phyloP scores from a whole-genome alignment of 1,139 yeast genomes.

The Ogataea hybrid region DNA sequence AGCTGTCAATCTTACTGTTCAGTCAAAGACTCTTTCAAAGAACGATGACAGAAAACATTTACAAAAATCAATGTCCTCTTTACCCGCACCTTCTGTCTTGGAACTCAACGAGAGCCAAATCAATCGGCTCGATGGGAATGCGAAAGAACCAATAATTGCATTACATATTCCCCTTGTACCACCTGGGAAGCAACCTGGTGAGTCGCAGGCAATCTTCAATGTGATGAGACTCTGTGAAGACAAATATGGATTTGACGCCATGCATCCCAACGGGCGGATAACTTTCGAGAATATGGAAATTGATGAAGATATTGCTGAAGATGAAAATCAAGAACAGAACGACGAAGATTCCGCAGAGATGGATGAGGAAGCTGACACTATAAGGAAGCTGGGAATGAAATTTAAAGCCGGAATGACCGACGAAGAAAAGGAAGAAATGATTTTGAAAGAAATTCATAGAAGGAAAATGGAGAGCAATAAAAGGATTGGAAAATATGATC shows the following conservation, averaged over 20 bases:
- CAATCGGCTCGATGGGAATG: not conserved
- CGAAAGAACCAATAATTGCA: constrained; percentile 46
- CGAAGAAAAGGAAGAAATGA: constrained; percentile 29
- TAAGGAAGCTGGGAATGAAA: constrained; percentile 27
- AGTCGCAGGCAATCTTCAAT: constrained; percentile 73
- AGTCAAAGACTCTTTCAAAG: not conserved
- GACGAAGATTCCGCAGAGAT: constrained; percentile 30
- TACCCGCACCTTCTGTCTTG: constrained; percentile 20
- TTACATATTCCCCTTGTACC: constrained; percentile 61
- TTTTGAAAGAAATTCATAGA: constrained; percentile 39
- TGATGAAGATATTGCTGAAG: constrained; percentile 41
- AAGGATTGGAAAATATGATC: constrained; percentile 85
- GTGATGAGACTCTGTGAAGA: constrained; percentile 80
- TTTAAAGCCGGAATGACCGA: constrained; percentile 32
- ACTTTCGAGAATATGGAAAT: constrained; percentile 60
- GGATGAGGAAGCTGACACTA: constrained; percentile 26
- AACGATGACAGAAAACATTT: constrained; percentile 1
- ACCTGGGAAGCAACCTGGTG: constrained; percentile 38
- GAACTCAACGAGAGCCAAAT: constrained; percentile 12
- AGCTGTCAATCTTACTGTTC: not conserved
- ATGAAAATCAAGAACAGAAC: constrained; percentile 14
- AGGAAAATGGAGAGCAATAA: constrained; percentile 57
- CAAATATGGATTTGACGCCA: constrained; percentile 74
- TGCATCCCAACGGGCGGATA: constrained; percentile 67
- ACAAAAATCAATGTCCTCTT: constrained; percentile 7